These are phyloP conservation scores for Chlorociboria aeruginascens DNA, from an alignment of 495 filamentous ascomycete species.

Conservation along the genomic window DNA sequence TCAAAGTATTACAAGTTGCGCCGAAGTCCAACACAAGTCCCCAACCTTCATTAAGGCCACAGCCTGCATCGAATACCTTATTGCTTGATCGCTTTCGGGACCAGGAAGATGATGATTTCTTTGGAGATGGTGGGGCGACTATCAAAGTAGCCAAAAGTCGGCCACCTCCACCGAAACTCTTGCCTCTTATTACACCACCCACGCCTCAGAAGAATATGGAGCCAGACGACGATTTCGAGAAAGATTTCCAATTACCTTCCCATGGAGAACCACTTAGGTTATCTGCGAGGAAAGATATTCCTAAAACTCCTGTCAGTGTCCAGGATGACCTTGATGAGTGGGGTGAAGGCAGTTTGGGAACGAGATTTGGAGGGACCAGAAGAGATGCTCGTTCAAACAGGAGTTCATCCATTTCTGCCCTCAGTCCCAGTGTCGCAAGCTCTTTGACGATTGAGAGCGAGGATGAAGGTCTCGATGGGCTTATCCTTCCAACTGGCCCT, in stretches of 20 bases:
- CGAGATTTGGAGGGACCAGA: slow-evolving; percentile 72
- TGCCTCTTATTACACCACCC: slow-evolving; percentile 44
- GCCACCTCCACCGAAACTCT: slow-evolving; percentile 32
- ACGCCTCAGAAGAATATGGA: slow-evolving; percentile 34
- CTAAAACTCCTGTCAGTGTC: slow-evolving; percentile 41
- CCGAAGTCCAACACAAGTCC: slow-evolving; percentile 19
- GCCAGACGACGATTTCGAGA: slow-evolving; percentile 57
- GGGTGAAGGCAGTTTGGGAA: slow-evolving; percentile 85
- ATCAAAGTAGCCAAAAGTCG: slow-evolving; percentile 56
- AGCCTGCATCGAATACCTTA: slow-evolving; percentile 20
- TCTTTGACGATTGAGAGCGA: slow-evolving; percentile 89
- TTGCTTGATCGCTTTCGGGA: slow-evolving; percentile 51
- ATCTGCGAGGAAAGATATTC: slow-evolving; percentile 42
- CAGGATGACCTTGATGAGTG: slow-evolving; percentile 83
- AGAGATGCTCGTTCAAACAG: slow-evolving; percentile 64
- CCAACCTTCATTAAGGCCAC: slow-evolving; percentile 4
- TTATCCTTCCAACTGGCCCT: slow-evolving; percentile 72
- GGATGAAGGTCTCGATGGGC: slow-evolving; percentile 77
- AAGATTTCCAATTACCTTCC: slow-evolving; percentile 63
- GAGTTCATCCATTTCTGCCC: slow-evolving; percentile 74
- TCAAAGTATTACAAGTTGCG: slow-evolving; percentile 19
- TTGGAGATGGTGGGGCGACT: slow-evolving; percentile 48
- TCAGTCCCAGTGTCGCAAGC: slow-evolving; percentile 85
- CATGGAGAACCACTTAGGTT: slow-evolving; percentile 46
- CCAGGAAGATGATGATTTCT: slow-evolving; percentile 46